Base-by-base conservation (phyloP, 257 asterid genomes). In the Echium plantagineum region DNA sequence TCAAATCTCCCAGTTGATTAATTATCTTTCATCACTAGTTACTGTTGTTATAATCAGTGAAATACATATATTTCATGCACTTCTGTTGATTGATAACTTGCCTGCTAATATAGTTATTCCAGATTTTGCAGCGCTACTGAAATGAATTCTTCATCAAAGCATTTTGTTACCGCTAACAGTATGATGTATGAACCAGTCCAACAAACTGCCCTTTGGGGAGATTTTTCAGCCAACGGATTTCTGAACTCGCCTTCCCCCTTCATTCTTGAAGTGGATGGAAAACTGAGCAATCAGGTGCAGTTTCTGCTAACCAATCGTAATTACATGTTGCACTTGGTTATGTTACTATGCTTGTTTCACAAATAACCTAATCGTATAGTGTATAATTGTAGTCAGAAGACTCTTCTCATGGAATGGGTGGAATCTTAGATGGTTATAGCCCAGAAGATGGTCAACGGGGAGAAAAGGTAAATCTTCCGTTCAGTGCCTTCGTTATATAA, bases 181-280 rank as follows among this genome's bases (percentile, higher is more conserved):
- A 84, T 90, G 94, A 60, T 87, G 53, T 90, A 77, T 30, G 96
- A 90, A 35, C 90, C 94, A 3, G 67, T 80, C 48, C 90, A 78
- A 59, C 96, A 79, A 58, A 63, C 85, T 72, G 74, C 74, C 59
- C 77, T 78, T 85, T 90, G 97, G 96, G 85, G 67, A 51, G 96
- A 87, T 60, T 90, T 84, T 68, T 77, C 75, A 75, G 84, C 67
- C 18, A 71, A 70, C 74, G 78, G 78, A 51, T 83, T 67, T 70
- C 62, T 76, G 20, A 79, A 70, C 18, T 21, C 81, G n/a, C 62
- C 85, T 70, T 74, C 84, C 21, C 71, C 81, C 28, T 24, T 76
- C 64, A 66, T 82, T 75, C 71, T 81, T 17, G 86, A 84, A 21
- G 74, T 79, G 58, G 81, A 76, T 57, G 58, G 80, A 58, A 84